Percentiles rank a stretch among this genome's conserved stretches.
phyloP scores from a whole-genome alignment of 805 yeast genomes.

The Lipomyces mesembrius region DNA sequence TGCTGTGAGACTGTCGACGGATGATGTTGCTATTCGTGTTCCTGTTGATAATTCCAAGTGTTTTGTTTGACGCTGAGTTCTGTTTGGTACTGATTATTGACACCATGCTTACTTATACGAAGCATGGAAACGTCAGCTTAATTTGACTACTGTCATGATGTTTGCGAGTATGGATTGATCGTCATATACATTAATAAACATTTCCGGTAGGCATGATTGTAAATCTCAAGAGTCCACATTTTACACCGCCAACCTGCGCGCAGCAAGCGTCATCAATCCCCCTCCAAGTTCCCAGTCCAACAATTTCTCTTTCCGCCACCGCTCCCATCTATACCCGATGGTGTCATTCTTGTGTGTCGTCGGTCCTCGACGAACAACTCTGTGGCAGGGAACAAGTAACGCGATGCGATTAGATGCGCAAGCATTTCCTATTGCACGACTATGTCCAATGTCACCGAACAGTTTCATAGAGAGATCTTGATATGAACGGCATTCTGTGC shows the following conservation, averaged over 20 bases:
- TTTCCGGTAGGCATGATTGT: not conserved
- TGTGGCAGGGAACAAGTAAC: slow-evolving; percentile 17
- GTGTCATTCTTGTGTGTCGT: not conserved
- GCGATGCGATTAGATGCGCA: slow-evolving; percentile 14
- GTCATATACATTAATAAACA: not conserved
- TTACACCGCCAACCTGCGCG: not conserved
- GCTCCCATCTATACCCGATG: slow-evolving; percentile 5
- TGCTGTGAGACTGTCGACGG: not conserved
- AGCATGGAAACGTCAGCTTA: not conserved
- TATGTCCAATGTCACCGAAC: not conserved
- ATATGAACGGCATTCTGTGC: slow-evolving; percentile 3
- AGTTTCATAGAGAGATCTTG: slow-evolving; percentile 1
- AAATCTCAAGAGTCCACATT: not conserved
- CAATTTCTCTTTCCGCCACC: slow-evolving; percentile 4
- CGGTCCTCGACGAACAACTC: slow-evolving; percentile 4
- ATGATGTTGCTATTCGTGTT: not conserved
- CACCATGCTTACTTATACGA: not conserved
- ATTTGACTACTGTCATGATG: not conserved
- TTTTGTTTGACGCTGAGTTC: not conserved
- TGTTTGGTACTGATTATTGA: not conserved
- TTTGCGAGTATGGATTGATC: not conserved
- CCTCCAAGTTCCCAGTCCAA: not conserved
- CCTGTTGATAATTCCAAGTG: not conserved
- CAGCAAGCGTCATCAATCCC: not conserved
- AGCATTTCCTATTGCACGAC: slow-evolving; percentile 15